Base-by-base conservation (phyloP, 768 basidiomycete genomes). In the Tulasnella sp. region DNA sequence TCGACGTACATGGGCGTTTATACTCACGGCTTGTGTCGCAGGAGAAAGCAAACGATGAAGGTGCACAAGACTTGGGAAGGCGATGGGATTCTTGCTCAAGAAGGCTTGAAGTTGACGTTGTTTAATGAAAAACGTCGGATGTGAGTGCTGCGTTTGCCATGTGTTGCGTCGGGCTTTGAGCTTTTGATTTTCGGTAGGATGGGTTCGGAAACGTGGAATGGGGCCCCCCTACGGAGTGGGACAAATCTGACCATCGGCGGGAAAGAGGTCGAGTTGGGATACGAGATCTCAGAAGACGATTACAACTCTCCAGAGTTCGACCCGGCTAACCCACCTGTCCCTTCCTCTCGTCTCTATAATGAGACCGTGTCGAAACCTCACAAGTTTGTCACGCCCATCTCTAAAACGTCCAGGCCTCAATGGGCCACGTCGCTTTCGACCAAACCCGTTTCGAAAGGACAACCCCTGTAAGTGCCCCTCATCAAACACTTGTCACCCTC, bases 171-270 rank as follows among this genome's bases (percentile, higher is more conserved):
- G 4, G 2, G 14, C 12, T 3, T 21, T 25, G 48, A 48, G 32
- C 34, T 4, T 8, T 15, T n/a, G 42, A 42, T 9, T 11, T 4
- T 29, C 27, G 56, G n/a, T 54, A 86, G 83, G 31, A 73, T 84
- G 64, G 84, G 83, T 21, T 74, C 75, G 41, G 77, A 73, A 45
- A 69, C 74, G 9, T 84, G 81, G 77, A 81, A 81, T 53, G 78
- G 79, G 11, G 72, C 76, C 25, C 65, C 66, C 4, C 72, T 82
- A 19, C 61, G 67, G 41, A 66, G 46, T n/a, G 71, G 74, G 36
- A 66, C 74, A 42, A 76, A 75, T 12, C 71, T 74, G 43, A 74
- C 71, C 57, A 74, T 82, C 29, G 77, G 75, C 35, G 54, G 46
- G 3, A 57, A 57, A 43, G 55, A 57, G 27, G 55, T 57, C 3